phyloP scores from a whole-genome alignment of 2,329 filamentous ascomycete species.

The Cercospora zeae-maydis region DNA sequence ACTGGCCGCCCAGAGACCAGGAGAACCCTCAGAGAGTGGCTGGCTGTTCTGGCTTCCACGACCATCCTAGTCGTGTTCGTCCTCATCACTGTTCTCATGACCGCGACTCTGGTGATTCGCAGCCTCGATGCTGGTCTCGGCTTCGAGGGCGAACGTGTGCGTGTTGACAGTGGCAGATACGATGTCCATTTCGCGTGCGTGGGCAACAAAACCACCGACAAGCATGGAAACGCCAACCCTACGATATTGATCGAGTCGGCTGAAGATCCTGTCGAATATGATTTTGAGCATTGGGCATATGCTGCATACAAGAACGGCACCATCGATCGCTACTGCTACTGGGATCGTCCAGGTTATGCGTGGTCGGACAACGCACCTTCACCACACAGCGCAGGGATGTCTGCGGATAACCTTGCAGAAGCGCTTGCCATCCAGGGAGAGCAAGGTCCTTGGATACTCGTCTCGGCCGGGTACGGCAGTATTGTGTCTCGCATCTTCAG shows the following conservation, averaged over 20 bases:
- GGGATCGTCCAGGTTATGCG: constrained; percentile 83
- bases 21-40: constrained; percentile 78
- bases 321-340: constrained; percentile 89
- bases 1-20: constrained; percentile 86
- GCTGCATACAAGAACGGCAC: constrained; percentile 72
- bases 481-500: constrained; percentile 91
- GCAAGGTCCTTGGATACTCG: constrained; percentile 81
- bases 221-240: constrained; percentile 56
- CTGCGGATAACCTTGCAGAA: constrained; percentile 83
- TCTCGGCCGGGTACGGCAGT: constrained; percentile 80
- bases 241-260: constrained; percentile 86
- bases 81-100: constrained; percentile 68
- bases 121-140: constrained; percentile 72
- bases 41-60: constrained; percentile 71
- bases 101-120: constrained; percentile 73
- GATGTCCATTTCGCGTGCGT: constrained; percentile 80
- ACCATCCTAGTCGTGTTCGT: constrained; percentile 67
- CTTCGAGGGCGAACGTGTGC: constrained; percentile 70
- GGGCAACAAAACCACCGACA: constrained; percentile 62
- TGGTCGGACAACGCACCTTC: constrained; percentile 92
- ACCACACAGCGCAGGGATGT: constrained; percentile 87
- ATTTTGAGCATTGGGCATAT: constrained; percentile 76
- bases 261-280: constrained; percentile 72
- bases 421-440: constrained; percentile 77
- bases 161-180: constrained; percentile 81